A percentile compares a stretch with the other conserved stretches of the same genome.
phyloP scores from a whole-genome alignment of 768 basidiomycete species.

The Collybia sp. region DNA sequence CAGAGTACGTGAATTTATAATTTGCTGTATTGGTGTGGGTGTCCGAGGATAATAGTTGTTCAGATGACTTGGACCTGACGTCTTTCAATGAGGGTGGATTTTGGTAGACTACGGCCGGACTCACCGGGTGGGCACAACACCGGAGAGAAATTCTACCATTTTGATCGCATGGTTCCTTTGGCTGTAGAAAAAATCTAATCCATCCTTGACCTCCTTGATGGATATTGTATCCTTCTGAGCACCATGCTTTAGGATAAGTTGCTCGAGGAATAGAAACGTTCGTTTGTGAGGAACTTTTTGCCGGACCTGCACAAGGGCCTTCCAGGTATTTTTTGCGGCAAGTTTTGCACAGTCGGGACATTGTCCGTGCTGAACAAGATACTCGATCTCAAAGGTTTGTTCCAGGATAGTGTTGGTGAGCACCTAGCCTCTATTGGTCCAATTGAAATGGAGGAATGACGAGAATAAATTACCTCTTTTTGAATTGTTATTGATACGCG shows the following conservation, averaged over 20 bases:
- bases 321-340: slow-evolving; percentile 99
- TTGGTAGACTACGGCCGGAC: slow-evolving; percentile 18
- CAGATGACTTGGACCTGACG: slow-evolving; percentile 82
- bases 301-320: slow-evolving; percentile 95
- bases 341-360: slow-evolving; percentile 92
- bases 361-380: slow-evolving; percentile 91
- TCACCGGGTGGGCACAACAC: slow-evolving; percentile 86
- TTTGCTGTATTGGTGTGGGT: slow-evolving; percentile 90
- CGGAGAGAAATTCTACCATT: slow-evolving; percentile 90
- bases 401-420: slow-evolving; percentile 93
- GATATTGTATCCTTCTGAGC: slow-evolving; percentile 96
- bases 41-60: slow-evolving; percentile 91
- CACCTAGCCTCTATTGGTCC: slow-evolving; percentile 44
- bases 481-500: slow-evolving; percentile 95
- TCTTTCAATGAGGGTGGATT: not conserved
- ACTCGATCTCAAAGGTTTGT: slow-evolving; percentile 96
- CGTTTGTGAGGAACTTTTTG: slow-evolving; percentile 98
- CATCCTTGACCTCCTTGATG: slow-evolving; percentile 90
- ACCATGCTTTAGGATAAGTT: slow-evolving; percentile 92
- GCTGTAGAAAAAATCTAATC: slow-evolving; percentile 96
- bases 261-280: slow-evolving; percentile 96
- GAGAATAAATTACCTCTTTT: slow-evolving; percentile 67
- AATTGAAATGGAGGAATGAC: not conserved
- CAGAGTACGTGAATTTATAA: slow-evolving; percentile 96
- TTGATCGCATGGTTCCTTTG: slow-evolving; percentile 88